A percentile compares a stretch with the other conserved stretches of the same genome.
These are phyloP conservation scores for Podospora didyma DNA, from an alignment of 495 filamentous ascomycete genomes.

Conservation along the genomic window DNA sequence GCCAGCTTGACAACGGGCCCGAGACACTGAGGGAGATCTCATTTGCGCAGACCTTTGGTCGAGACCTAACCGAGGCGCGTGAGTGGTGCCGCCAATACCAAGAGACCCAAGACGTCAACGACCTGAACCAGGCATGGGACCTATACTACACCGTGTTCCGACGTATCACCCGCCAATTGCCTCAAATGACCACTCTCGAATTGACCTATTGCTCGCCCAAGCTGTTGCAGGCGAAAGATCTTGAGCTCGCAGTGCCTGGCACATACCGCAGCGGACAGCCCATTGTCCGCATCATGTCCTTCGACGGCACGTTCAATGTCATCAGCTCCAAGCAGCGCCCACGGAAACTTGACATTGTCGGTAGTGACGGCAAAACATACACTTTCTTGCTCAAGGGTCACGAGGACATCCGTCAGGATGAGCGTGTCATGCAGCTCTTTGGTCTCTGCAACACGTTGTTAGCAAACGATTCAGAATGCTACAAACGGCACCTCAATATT, in stretches of 20 bases:
- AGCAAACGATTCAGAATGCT: constrained; percentile 86
- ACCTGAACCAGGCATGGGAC: constrained; percentile 97
- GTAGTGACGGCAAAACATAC: constrained; percentile 81
- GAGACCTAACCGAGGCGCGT: constrained; percentile 87
- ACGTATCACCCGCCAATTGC: constrained; percentile 89
- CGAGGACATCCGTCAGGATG: constrained; percentile 97
- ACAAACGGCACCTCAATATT: constrained; percentile 94
- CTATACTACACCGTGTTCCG: constrained; percentile 97
- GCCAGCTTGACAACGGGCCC: constrained; percentile 81
- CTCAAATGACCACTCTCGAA: constrained; percentile 87
- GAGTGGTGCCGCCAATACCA: constrained; percentile 95
- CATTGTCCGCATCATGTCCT: constrained; percentile 79
- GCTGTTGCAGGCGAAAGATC: constrained; percentile 72
- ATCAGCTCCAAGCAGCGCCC: constrained; percentile 97
- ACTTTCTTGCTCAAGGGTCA: constrained; percentile 91
- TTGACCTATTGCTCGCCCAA: constrained; percentile 94
- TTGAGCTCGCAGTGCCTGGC: constrained; percentile 89
- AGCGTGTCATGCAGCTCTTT: constrained; percentile 98
- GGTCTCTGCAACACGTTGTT: constrained; percentile 93
- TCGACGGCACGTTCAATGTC: constrained; percentile 83
- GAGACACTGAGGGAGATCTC: constrained; percentile 93
- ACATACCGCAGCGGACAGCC: constrained; percentile 88
- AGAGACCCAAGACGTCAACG: constrained; percentile 78
- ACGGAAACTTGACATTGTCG: constrained; percentile 79
- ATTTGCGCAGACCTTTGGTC: constrained; percentile 95